Base-by-base conservation (phyloP, 2,329 filamentous ascomycete genomes). In the Leptographium wingfieldii region DNA sequence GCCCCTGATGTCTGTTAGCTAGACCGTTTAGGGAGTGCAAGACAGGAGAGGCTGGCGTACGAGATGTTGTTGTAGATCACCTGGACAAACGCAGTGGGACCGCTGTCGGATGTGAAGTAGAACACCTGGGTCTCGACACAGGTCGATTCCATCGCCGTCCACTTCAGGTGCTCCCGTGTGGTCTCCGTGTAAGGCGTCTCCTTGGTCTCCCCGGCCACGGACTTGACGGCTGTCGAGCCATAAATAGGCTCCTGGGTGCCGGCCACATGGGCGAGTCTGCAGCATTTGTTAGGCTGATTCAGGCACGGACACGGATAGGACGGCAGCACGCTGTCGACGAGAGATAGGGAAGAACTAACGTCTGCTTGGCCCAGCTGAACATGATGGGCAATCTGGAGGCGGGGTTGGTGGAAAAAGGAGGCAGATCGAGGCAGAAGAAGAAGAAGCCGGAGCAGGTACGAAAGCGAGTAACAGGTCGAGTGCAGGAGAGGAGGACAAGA, bases 191-290 rank as follows among this genome's bases (percentile, higher is more conserved):
- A 95, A 56, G 90, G 87, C 31, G 82, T 88, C 62, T 82, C 81
- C 72, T 87, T 82, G 64, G 88, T 81, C 76, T 96, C 90, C 69
- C 87, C 81, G 65, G 88, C 85, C 65, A 99, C 90, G 27, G 92
- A 86, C 70, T 84, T 87, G 73, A 97, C 90, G 68, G 92, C 92
- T 9, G 85, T 82, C 56, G 92, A 86, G 65, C 94, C 94, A 73
- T 99, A 96, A 75, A 95, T 88, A 70, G 92, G 92, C 80, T 96
- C 92, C 74, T 95, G 88, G 59, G 92, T 97, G 75, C 95, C 92
- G 71, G 92, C 91, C 72, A 96, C 91, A 74, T 92, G 80, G 73
- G 81, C 83, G 74, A 87, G 74, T 73, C 82, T 86, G 56, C 16
- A 33, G 5, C 27, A 38, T 10, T 19, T 16, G 16, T 10, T 46